Evolutionary conservation across 495 filamentous ascomycete species (phyloP), one percentile per base, ranked within the genome.

Genomic region (Penicillium cataractarum): DNA sequence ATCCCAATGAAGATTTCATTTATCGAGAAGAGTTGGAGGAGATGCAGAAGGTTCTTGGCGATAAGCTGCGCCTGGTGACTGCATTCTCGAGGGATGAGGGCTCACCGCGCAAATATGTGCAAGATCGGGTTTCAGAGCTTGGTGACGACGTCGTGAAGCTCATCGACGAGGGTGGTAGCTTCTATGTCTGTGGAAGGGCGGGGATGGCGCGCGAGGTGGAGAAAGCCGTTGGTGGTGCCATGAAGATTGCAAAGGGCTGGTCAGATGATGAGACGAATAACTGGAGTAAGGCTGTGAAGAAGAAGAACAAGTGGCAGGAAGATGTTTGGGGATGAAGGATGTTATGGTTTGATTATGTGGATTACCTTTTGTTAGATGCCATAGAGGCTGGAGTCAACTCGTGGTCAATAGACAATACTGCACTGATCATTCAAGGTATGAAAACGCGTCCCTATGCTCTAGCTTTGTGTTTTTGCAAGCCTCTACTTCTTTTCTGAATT

Each of bases 131-230:
- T n/a, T 39, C 44, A 3, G 74, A 80, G 65, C 48, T 69, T n/a
- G 68, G 69, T 1, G 66, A 72, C 0, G 69, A 75, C n/a, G 68
- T 81, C 10, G 55, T 73, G 8, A 49, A 63, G 50, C 40, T 83
- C 33, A 63, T 82, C 39, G 73, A 77, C 19, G 64, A 73, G 54
- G 71, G 74, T 9, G 79, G 74, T 7, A 81, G 74, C 56, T 65
- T 84, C 24, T 84, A 84, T 68, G 74, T 84, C 35, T 83, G 81
- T 68, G 83, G 81, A 0, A 64, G 72, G n/a, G 80, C 80, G 17
- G 70, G 63, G 3, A 83, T 84, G 81, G 82, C 82, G 12, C 71
- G 80, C n/a, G 82, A 81, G 60, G 82, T 84, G 7, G 71, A 76
- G 49, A 72, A 72, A 61, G 59, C 65, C n/a, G 70, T 84, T 37